Evolutionary conservation across 371 early-diverging fungal genomes (phyloP), one percentile per base, ranked within the genome.

Genomic region (Mortierella sp.): DNA sequence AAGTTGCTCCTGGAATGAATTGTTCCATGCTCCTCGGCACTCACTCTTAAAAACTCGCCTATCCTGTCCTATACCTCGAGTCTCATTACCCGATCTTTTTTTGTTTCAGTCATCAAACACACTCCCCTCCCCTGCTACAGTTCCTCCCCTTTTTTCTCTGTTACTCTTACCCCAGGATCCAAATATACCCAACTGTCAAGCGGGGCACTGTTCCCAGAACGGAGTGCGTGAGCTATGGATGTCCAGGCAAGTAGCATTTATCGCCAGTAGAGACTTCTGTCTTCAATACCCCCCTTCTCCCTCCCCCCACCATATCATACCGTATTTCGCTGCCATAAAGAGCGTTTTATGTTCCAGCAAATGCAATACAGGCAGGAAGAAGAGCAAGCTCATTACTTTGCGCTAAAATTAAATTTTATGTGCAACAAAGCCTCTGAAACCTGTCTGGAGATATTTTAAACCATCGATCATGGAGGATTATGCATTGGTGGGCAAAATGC

Each of bases 211-310:
- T 28, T 12, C 34, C 45, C 57, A 57, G 43, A 49, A 45, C 3
- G 40, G 59, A 60, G 54, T 29, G 56, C 31, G 68, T 61, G 63
- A 53, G 57, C 22, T 42, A 69, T 69, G 70, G 63, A 69, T 63
- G 70, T 69, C 34, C 56, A 69, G 70, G 70, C 45, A 55, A 68
- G 68, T 61, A 61, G 19, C 28, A 13, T 26, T 26, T 23, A 26
- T 53, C 12, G n/a, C 47, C 17, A 47, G 8, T n/a, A 5, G n/a
- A n/a, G n/a, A 17, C 3, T 17, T 19, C n/a, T 47, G n/a, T n/a
- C n/a, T n/a, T n/a, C n/a, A n/a, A n/a, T n/a, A n/a, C n/a, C n/a
- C n/a, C n/a, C n/a, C n/a, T 47, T n/a, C 8, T 5, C 47, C n/a
- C 7, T 47, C 2, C 47, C 47, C 47, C 17, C n/a, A 40, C 10